A percentile compares a stretch with the other conserved stretches of the same genome.
phyloP scores from a whole-genome alignment of 1,284 basidiomycete genomes.

The Cutaneotrichosporon cyanovorans region DNA sequence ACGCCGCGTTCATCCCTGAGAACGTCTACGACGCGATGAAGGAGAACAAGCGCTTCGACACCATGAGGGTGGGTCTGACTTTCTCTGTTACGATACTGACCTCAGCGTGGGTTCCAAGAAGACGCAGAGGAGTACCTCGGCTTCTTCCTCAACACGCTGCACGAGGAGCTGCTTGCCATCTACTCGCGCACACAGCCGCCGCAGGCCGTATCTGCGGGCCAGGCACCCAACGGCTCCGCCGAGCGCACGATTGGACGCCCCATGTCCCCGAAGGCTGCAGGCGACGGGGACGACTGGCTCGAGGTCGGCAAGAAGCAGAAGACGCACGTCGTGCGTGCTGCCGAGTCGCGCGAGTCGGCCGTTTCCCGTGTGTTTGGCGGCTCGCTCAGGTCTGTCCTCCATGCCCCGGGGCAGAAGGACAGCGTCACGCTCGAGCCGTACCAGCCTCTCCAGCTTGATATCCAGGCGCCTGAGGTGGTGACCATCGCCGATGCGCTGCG shows the following conservation, averaged over 20 bases:
- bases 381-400: slow-evolving; percentile 79
- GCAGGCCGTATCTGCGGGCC: slow-evolving; percentile 17
- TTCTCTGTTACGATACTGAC: neutral
- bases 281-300: slow-evolving; percentile 56
- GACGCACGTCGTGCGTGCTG: slow-evolving; percentile 70
- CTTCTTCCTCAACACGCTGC: slow-evolving; percentile 89
- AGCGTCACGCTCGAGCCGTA: slow-evolving; percentile 88
- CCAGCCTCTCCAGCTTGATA: slow-evolving; percentile 81
- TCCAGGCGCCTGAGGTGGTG: slow-evolving; percentile 69
- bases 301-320: slow-evolving; percentile 90
- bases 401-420: slow-evolving; percentile 72
- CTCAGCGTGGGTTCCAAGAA: slow-evolving; percentile 83
- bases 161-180: slow-evolving; percentile 78
- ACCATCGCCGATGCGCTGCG: slow-evolving; percentile 77
- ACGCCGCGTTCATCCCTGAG: slow-evolving; percentile 71
- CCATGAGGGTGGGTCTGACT: slow-evolving; percentile 64
- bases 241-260: slow-evolving; percentile 40
- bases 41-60: slow-evolving; percentile 86
- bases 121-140: slow-evolving; percentile 99
- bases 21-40: slow-evolving; percentile 95
- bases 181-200: slow-evolving; percentile 42
- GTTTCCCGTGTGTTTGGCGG: slow-evolving; percentile 91
- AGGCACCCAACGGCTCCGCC: slow-evolving; percentile 21
- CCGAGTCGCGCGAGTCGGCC: slow-evolving; percentile 73
- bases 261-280: slow-evolving; percentile 37